Conservation (phyloP, 805 yeast species). For the Zygosaccharomyces bailii region DNA sequence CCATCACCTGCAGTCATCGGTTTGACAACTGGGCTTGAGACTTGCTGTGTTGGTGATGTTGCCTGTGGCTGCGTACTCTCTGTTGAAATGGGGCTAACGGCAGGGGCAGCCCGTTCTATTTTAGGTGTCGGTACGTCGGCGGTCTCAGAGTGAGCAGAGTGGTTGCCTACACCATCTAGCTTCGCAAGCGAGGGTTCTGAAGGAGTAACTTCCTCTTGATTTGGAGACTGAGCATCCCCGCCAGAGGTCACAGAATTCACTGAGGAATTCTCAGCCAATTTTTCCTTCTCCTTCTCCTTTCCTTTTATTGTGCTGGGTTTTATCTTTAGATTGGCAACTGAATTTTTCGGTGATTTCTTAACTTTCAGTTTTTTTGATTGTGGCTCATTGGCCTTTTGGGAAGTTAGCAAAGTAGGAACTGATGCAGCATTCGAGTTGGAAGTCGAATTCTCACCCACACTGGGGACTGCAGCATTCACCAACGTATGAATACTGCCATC, state of each 20-base stretch:
- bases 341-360: constrained; percentile 14
- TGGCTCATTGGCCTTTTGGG: constrained; percentile 19
- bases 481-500: constrained; percentile 32
- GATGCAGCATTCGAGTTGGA: constrained; percentile 2
- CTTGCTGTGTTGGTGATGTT: neutral
- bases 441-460: constrained; percentile 1
- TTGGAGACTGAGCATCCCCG: neutral
- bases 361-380: constrained; percentile 19
- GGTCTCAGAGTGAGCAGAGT: neutral
- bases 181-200: neutral
- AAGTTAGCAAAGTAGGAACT: constrained; percentile 11
- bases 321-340: constrained; percentile 13
- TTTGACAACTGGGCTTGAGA: neutral
- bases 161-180: constrained; percentile 2
- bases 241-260: neutral
- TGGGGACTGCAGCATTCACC: constrained; percentile 30
- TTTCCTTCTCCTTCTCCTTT: constrained; percentile 11
- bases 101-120: neutral
- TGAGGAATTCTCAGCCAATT: neutral
- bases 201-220: neutral
- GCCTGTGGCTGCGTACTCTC: neutral
- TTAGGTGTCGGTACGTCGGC: neutral
- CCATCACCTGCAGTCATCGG: neutral
- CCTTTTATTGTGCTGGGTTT: constrained; percentile 13
- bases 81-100: neutral